phyloP scores from a whole-genome alignment of 2,329 filamentous ascomycete genomes.

The Purpureocillium takamizusanense region DNA sequence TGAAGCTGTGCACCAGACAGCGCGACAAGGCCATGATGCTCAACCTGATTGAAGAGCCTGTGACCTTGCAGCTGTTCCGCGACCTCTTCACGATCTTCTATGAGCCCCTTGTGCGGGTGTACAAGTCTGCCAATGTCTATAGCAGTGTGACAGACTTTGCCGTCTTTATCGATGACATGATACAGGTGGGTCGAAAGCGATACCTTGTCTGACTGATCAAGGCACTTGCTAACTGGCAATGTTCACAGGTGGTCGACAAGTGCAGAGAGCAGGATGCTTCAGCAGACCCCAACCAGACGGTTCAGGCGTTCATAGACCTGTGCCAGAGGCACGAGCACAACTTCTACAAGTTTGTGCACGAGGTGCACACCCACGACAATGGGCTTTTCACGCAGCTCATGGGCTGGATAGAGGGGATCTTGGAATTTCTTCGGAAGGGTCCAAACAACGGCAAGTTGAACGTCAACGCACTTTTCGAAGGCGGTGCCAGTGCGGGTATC shows the following conservation, averaged over 20 bases:
- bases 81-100: constrained; percentile 99
- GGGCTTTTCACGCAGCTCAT: constrained; percentile 93
- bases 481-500: constrained; percentile 56
- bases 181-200: constrained; percentile 46
- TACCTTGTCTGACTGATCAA: background rate
- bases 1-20: constrained; percentile 86
- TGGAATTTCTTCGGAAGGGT: constrained; percentile 84
- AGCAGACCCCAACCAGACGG: constrained; percentile 94
- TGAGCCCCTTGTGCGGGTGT: constrained; percentile 90
- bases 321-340: constrained; percentile 92
- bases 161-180: constrained; percentile 85
- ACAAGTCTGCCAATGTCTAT: constrained; percentile 98
- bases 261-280: constrained; percentile 71
- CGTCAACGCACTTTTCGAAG: constrained; percentile 87
- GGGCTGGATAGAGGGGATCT: constrained; percentile 92
- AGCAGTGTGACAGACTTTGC: constrained; percentile 96
- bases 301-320: constrained; percentile 95
- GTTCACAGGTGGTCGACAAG: constrained; percentile 49
- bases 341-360: constrained; percentile 98
- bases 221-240: constrained; percentile 6
- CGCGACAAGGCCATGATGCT: constrained; percentile 98
- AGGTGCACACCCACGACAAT: constrained; percentile 94
- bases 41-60: constrained; percentile 86
- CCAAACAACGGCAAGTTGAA: constrained; percentile 80
- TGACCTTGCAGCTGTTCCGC: constrained; percentile 91